Evolutionary conservation across 225 moss, liverwort and hornwort species (phyloP).

Genomic region (Ulota crispa): DNA sequence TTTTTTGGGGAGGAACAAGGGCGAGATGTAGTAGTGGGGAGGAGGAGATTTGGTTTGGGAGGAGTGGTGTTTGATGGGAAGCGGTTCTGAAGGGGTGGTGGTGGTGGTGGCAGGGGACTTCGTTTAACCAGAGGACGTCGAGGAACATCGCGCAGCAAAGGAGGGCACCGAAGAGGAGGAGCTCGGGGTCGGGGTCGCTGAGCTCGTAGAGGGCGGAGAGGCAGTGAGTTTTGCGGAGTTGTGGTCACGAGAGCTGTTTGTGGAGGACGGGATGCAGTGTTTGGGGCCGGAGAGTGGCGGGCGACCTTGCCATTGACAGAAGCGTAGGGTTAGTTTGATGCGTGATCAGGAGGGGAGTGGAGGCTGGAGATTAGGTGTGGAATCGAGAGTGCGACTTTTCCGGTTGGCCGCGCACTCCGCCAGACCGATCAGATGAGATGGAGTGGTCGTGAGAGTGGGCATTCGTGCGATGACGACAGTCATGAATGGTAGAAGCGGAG

Average conservation of each 20-base stretch:
- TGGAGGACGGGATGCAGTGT: background rate
- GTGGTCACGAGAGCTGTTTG: constrained; percentile 7
- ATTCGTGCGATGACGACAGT: too few species aligned
- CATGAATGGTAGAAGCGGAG: too few species aligned
- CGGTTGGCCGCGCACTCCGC: too few species aligned
- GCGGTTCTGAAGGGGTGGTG: background rate
- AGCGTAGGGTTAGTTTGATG: too few species aligned
- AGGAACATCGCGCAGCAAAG: constrained; percentile 52
- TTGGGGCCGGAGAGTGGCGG: background rate
- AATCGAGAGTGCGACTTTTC: too few species aligned
- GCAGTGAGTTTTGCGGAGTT: constrained; percentile 26
- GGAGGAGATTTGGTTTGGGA: background rate
- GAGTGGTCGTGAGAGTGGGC: too few species aligned
- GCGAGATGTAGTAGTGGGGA: background rate
- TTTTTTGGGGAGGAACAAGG: too few species aligned
- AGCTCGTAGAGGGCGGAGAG: constrained; percentile 30
- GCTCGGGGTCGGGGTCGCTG: constrained; percentile 1
- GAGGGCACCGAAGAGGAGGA: constrained; percentile 47
- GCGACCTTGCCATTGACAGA: too few species aligned
- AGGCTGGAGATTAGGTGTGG: too few species aligned
- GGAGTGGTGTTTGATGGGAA: background rate
- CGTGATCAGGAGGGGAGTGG: background rate
- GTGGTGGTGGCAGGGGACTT: constrained; percentile 37
- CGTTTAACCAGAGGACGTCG: constrained; percentile 43
- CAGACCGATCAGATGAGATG: too few species aligned